phyloP scores from a whole-genome alignment of 371 early-diverging fungal genomes.

The Mucor saturninus region DNA sequence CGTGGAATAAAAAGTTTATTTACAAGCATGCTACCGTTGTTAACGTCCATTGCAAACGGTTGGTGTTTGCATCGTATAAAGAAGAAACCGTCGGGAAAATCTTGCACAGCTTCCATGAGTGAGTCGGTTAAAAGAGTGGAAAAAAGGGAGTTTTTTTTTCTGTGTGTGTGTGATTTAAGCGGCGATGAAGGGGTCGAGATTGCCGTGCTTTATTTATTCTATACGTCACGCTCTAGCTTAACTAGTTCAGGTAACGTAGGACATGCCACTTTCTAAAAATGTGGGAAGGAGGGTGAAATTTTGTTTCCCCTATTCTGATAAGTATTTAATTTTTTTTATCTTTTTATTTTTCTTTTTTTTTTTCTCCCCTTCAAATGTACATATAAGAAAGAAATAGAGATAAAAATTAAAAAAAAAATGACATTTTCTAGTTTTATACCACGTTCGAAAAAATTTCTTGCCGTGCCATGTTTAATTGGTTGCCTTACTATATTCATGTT shows the following conservation, averaged over 20 bases:
- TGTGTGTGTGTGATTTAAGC: not conserved
- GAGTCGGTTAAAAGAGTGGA: not conserved
- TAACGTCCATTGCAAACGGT: conserved; percentile 42
- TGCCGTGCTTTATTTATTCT: not conserved
- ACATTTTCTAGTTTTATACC: conserved; percentile 8
- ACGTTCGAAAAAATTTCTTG: conserved; percentile 8
- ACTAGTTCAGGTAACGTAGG: not conserved
- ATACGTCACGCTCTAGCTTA: not conserved
- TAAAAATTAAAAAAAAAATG: not conserved
- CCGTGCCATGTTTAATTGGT: conserved; percentile 6
- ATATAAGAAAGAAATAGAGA: too few species aligned
- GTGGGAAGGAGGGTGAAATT: not conserved
- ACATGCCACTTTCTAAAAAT: conserved; percentile 1
- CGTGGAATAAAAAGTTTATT: not conserved
- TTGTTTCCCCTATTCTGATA: not conserved
- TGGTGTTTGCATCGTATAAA: conserved; percentile 45
- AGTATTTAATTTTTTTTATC: conserved; percentile 1
- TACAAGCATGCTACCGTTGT: conserved; percentile 48
- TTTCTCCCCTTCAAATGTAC: not conserved
- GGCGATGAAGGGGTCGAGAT: too few species aligned
- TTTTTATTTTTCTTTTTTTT: not conserved
- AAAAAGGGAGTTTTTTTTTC: not conserved
- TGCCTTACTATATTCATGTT: conserved; percentile 2
- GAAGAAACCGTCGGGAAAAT: conserved; percentile 52
- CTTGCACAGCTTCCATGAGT: conserved; percentile 24